Evolutionary conservation across 1,139 yeast species (phyloP).

Genomic region (Debaryomyces robertsiae): DNA sequence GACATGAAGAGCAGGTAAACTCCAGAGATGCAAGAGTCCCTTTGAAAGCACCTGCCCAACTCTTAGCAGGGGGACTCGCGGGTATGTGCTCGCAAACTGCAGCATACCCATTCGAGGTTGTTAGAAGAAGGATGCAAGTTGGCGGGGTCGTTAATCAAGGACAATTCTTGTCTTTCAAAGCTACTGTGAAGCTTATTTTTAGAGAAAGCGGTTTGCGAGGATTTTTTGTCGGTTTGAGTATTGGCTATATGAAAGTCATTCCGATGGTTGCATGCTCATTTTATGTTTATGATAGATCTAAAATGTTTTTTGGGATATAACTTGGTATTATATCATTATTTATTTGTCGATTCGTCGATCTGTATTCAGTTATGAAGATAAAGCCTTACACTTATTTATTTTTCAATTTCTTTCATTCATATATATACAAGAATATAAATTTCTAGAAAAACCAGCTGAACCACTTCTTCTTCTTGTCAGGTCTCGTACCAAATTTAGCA

Average conservation of each 20-base stretch:
- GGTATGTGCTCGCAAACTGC: constrained; percentile 97
- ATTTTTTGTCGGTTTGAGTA: constrained; percentile 88
- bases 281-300: constrained; percentile 88
- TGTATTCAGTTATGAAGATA: background rate
- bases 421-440: constrained; percentile 11
- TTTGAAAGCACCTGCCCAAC: constrained; percentile 86
- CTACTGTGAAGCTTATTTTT: constrained; percentile 60
- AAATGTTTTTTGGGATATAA: constrained; percentile 63
- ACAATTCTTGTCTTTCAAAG: constrained; percentile 54
- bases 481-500: constrained; percentile 55
- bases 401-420: background rate
- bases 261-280: constrained; percentile 98
- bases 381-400: constrained; percentile 8
- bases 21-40: constrained; percentile 63
- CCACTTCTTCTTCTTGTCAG: constrained; percentile 59
- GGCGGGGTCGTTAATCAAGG: constrained; percentile 77
- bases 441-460: constrained; percentile 57
- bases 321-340: constrained; percentile 9
- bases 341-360: constrained; percentile 8
- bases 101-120: constrained; percentile 94
- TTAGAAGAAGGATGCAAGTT: constrained; percentile 94
- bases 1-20: constrained; percentile 28
- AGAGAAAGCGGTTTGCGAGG: constrained; percentile 79
- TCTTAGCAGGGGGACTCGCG: constrained; percentile 91
- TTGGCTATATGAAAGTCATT: constrained; percentile 90